Conservation (phyloP, 1,139 yeast species). For the Keqinozyma sinolaborantium region DNA sequence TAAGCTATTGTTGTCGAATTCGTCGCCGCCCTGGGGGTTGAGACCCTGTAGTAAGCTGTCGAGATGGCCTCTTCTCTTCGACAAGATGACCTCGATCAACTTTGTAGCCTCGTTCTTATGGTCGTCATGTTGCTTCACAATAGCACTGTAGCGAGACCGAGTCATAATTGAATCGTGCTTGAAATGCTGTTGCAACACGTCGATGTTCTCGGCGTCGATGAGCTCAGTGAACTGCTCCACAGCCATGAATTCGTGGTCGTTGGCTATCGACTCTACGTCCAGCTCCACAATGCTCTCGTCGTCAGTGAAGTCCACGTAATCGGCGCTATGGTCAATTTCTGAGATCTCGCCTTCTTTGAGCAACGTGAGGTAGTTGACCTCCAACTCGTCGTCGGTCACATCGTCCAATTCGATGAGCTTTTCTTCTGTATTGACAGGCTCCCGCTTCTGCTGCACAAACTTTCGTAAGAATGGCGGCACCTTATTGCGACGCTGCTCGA, state of each 20-base stretch:
- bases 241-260: slow-evolving; percentile 24
- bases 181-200: slow-evolving; percentile 36
- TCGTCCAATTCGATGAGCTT: slow-evolving; percentile 18
- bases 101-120: slow-evolving; percentile 20
- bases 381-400: slow-evolving; percentile 20
- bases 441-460: slow-evolving; percentile 13
- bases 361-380: slow-evolving; percentile 18
- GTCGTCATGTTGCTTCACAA: slow-evolving; percentile 9
- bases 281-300: slow-evolving; percentile 17
- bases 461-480: slow-evolving; percentile 25
- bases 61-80: slow-evolving; percentile 11
- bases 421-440: slow-evolving; percentile 2
- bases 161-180: slow-evolving; percentile 31
- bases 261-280: slow-evolving; percentile 18
- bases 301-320: slow-evolving; percentile 21
- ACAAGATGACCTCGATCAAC: slow-evolving; percentile 19
- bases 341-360: slow-evolving; percentile 29
- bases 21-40: slow-evolving; percentile 3
- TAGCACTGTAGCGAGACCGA: slow-evolving; percentile 33
- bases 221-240: slow-evolving; percentile 28
- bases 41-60: slow-evolving; percentile 4
- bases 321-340: slow-evolving; percentile 47
- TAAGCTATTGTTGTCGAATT: slow-evolving; percentile 13
- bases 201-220: slow-evolving; percentile 17
- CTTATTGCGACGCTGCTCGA: slow-evolving; percentile 15